phyloP scores from a whole-genome alignment of 2,329 filamentous ascomycete species.

The Blastomyces gilchristii region DNA sequence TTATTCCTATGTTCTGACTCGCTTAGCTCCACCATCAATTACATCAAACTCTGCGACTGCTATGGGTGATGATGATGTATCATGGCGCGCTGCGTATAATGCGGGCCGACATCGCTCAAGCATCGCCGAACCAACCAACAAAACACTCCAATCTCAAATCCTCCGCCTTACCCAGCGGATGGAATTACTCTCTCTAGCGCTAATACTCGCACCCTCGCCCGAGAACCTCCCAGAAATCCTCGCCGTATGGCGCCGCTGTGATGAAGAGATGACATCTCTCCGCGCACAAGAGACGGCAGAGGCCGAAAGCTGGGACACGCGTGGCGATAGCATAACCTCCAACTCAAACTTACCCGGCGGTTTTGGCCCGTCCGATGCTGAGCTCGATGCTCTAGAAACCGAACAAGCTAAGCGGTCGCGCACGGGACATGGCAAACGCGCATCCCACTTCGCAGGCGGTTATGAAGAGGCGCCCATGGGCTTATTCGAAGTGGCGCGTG shows the following conservation, averaged over 20 bases:
- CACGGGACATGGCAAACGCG: conserved; percentile 11
- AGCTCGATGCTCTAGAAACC: conserved; percentile 38
- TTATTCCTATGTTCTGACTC: conserved; percentile 56
- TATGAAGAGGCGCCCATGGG: conserved; percentile 42
- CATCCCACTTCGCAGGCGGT: conserved; percentile 12
- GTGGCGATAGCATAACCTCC: conserved; percentile 34
- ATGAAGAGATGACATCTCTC: conserved; percentile 48
- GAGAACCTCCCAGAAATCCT: conserved; percentile 51
- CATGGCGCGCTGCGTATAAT: conserved; percentile 54
- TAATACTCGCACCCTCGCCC: conserved; percentile 48
- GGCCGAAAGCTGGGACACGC: conserved; percentile 49
- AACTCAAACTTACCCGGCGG: conserved; percentile 33
- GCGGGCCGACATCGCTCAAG: conserved; percentile 46
- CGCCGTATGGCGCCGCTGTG: conserved; percentile 52
- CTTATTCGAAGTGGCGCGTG: conserved; percentile 43
- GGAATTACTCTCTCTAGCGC: conserved; percentile 53
- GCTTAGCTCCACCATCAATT: conserved; percentile 36
- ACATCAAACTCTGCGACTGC: conserved; percentile 21
- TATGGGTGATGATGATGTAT: conserved; percentile 47
- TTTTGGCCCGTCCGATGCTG: conserved; percentile 35
- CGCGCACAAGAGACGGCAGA: conserved; percentile 46
- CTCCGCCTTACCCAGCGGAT: conserved; percentile 52
- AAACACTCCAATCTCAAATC: conserved; percentile 36
- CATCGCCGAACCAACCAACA: conserved; percentile 21
- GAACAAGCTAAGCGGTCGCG: conserved; percentile 29